phyloP scores from a whole-genome alignment of 2,329 filamentous ascomycete species.

The Microcyclosporella mali region DNA sequence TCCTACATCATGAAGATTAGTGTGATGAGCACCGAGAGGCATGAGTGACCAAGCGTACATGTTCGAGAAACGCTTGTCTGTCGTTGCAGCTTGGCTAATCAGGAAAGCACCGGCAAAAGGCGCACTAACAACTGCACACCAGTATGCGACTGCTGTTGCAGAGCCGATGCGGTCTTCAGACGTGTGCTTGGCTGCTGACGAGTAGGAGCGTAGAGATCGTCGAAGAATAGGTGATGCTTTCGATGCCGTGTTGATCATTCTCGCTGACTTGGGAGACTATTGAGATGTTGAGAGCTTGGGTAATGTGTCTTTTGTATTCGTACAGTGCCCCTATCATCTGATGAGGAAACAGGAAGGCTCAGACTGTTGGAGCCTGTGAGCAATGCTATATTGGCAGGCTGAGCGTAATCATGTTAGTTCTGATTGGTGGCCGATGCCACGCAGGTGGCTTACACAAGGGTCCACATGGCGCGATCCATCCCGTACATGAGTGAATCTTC shows the following conservation, averaged over 20 bases:
- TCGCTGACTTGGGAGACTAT: background rate
- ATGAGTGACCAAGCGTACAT: conserved; percentile 5
- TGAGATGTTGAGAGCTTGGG: no score
- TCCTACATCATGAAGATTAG: conserved; percentile 17
- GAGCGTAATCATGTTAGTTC: no score
- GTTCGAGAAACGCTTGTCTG: conserved; percentile 28
- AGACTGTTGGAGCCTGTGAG: no score
- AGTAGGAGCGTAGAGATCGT: conserved; percentile 25
- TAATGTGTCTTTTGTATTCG: no score
- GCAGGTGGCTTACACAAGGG: no score
- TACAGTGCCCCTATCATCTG: no score
- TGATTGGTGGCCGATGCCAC: no score
- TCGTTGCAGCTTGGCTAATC: conserved; percentile 28
- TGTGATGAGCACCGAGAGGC: background rate
- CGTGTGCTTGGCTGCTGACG: conserved; percentile 16
- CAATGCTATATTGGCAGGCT: no score
- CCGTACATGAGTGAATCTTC: no score
- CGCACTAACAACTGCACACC: conserved; percentile 31
- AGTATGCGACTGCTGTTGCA: conserved; percentile 28
- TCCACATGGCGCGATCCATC: no score
- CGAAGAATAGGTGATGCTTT: conserved; percentile 16
- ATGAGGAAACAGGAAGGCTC: no score
- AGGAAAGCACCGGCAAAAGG: conserved; percentile 31
- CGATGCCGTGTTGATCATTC: conserved; percentile 53
- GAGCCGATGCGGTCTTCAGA: conserved; percentile 24